Conservation (phyloP, 352 stramenopile species). For the Globisporangium barbulae region DNA sequence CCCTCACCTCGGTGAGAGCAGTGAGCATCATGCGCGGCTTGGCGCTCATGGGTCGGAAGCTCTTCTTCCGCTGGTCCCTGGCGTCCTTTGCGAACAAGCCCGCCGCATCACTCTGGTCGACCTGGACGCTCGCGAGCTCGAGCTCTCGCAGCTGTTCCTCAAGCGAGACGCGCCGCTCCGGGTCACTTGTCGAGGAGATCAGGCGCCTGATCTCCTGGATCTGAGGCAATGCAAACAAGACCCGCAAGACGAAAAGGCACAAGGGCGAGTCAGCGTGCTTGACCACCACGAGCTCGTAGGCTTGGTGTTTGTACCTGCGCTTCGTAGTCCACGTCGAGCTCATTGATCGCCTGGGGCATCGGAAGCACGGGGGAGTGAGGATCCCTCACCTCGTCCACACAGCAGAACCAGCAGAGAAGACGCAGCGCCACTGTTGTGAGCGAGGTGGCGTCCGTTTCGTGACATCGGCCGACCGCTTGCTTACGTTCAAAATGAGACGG, state of each 20-base stretch:
- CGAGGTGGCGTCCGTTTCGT: too few relatives aligned
- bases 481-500: too few relatives aligned
- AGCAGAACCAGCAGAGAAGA: neutral
- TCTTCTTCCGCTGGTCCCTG: slow-evolving; percentile 43
- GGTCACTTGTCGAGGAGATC: slow-evolving; percentile 67
- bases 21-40: slow-evolving; percentile 59
- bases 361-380: neutral
- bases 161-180: slow-evolving; percentile 45
- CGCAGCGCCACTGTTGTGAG: too few relatives aligned
- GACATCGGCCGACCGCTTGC: too few relatives aligned
- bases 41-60: slow-evolving; percentile 61
- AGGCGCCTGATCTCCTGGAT: slow-evolving; percentile 78
- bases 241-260: neutral
- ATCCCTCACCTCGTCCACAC: neutral
- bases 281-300: neutral
- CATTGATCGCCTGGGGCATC: slow-evolving; percentile 63
- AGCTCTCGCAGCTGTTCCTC: slow-evolving; percentile 71
- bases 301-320: slow-evolving; percentile 35
- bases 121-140: slow-evolving; percentile 53
- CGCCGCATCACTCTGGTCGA: slow-evolving; percentile 25
- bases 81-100: slow-evolving; percentile 3
- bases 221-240: slow-evolving; percentile 21
- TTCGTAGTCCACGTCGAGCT: slow-evolving; percentile 67
- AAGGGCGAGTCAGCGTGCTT: neutral
- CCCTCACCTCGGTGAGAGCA: slow-evolving; percentile 42